These are phyloP conservation scores for Leccinum aurantiacum DNA, from an alignment of 768 basidiomycete species.

Conservation along the genomic window DNA sequence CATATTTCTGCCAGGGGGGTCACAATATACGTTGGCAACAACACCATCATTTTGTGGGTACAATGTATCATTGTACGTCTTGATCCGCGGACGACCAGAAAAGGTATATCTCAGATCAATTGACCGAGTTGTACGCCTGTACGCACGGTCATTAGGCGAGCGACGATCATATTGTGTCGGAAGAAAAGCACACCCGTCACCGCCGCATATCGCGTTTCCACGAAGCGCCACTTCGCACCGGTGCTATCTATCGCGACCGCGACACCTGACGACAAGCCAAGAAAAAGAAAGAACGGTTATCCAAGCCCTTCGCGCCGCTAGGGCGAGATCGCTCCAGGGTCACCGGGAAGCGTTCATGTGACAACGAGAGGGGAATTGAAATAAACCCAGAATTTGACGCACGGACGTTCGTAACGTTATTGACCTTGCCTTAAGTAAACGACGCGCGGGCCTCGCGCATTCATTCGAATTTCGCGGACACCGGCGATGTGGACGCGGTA, in stretches of 20 bases:
- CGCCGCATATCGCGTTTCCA: conserved; percentile 5
- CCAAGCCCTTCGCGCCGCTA: neutral
- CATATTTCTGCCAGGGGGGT: conserved; percentile 1
- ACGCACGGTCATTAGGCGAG: conserved; percentile 16
- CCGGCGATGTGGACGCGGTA: conserved; percentile 1
- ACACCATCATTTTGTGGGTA: neutral
- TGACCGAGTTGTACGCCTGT: conserved; percentile 4
- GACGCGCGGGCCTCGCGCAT: conserved; percentile 21
- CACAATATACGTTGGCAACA: conserved; percentile 5
- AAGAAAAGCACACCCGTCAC: neutral
- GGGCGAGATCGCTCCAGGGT: conserved; percentile 13
- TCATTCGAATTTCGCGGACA: conserved; percentile 9
- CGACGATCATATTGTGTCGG: conserved; percentile 24
- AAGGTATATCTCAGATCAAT: conserved; percentile 23
- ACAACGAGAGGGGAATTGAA: neutral
- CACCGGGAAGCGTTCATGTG: neutral
- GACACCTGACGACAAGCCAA: neutral
- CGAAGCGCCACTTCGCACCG: conserved; percentile 9
- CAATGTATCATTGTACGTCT: conserved; percentile 5
- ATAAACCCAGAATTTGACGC: neutral
- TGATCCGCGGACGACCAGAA: conserved; percentile 31
- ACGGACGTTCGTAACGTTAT: conserved; percentile 8
- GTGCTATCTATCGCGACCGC: neutral
- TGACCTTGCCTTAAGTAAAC: conserved; percentile 10
- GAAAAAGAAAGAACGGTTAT: neutral